Evolutionary conservation across 73 alveolate species (phyloP), one percentile per base, ranked within the genome.

Genomic region (Tetrahymena thermophila): DNA sequence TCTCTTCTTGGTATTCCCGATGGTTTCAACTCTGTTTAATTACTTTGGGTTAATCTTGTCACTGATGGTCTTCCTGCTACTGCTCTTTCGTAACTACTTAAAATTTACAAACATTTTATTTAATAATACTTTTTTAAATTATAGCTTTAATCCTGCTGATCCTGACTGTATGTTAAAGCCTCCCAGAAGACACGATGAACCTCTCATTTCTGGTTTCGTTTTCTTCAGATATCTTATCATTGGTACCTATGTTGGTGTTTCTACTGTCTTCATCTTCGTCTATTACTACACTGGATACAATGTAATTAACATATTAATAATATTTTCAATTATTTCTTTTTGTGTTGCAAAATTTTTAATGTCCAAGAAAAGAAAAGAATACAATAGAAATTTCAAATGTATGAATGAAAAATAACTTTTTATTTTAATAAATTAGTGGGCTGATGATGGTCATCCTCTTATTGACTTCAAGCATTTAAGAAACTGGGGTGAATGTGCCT

Each of bases 21-120:
- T 35, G 99, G 99, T 85, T 97, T 99, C 96, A 99, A 99, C 37
- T 99, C 99, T 10, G 99, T 99, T 44, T 99, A 99, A 98, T 98
- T 99, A 95, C 96, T 99, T 31, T 99, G 99, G 99, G 99, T 99
- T 85, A 99, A 99, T 98, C 97, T 99, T 93, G 99, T 99, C 57
- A 99, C 99, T 96, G 99, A 98, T 94, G 99, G 99, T 28, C 99
- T 99, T 40, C 99, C 99, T 10, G 99, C 99, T 23, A 98, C 99
- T 19, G 99, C 99, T 94, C 98, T 99, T 44, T 98, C 96, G 71
- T 71, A 71, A 71, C n/a, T 28, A 19, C 31, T 3, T 71, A 0
- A 71, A 25, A 71, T n/a, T 71, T 34, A 71, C n/a, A 71, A n/a
- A 71, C 10, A 19, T 56, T 4, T 56, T 5, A 9, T 9, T 19